phyloP scores from a whole-genome alignment of 305 asterid species.

The Petunia hybrid region DNA sequence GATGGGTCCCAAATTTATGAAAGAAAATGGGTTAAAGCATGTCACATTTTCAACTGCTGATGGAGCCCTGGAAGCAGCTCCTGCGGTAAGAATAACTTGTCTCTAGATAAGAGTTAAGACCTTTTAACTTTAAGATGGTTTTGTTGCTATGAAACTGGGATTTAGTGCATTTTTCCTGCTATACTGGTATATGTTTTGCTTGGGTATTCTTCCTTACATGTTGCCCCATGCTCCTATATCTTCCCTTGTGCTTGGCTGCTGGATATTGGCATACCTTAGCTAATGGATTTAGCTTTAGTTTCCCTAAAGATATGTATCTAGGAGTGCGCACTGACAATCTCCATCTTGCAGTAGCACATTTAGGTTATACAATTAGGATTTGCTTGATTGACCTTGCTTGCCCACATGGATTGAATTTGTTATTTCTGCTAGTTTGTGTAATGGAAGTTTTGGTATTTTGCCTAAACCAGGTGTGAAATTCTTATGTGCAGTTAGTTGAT shows the following conservation, averaged over 20 bases:
- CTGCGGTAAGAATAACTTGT: slow-evolving; percentile 68
- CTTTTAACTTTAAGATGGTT: not conserved
- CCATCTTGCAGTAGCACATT: not conserved
- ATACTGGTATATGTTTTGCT: not conserved
- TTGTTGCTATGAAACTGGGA: not conserved
- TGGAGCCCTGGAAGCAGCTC: slow-evolving; percentile 99
- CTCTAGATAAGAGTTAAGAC: slow-evolving; percentile 1
- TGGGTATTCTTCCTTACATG: not conserved
- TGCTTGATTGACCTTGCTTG: not conserved
- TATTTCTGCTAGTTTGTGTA: not conserved
- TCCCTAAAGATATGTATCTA: not conserved
- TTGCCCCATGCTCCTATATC: not conserved
- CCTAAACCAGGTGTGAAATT: not conserved
- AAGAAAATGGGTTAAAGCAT: slow-evolving; percentile 78
- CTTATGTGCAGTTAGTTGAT: not conserved
- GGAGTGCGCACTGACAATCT: not conserved
- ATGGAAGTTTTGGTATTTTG: not conserved
- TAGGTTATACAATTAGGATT: not conserved
- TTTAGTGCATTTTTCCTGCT: not conserved
- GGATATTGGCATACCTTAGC: not conserved
- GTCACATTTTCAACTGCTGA: slow-evolving; percentile 95
- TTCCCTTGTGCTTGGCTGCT: not conserved
- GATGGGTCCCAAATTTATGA: slow-evolving; percentile 75
- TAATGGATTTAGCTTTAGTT: too few species aligned
- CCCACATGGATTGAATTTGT: not conserved